Evolutionary conservation across 192 early-diverging fungal species (phyloP).

Genomic region (Gaertneriomyces sp.): DNA sequence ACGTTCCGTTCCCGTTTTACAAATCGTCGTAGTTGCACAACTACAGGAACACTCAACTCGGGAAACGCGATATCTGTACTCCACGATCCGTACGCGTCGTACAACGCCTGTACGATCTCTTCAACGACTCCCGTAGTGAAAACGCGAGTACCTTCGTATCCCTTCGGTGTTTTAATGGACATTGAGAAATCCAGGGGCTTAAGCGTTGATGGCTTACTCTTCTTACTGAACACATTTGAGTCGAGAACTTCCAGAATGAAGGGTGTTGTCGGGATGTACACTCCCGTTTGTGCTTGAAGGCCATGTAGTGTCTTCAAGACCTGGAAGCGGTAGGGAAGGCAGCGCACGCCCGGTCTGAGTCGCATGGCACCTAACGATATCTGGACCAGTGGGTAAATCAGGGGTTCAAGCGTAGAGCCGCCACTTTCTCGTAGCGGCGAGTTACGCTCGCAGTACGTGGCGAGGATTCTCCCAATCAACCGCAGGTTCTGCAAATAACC

Average conservation of each 20-base stretch:
- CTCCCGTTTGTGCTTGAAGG: slow-evolving; percentile 64
- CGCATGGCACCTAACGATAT: slow-evolving; percentile 36
- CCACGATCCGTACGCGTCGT: slow-evolving; percentile 70
- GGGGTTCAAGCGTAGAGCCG: slow-evolving; percentile 36
- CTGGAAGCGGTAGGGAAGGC: slow-evolving; percentile 91
- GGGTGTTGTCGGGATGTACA: slow-evolving; percentile 81
- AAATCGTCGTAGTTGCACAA: slow-evolving; percentile 79
- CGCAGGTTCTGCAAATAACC: slow-evolving; percentile 90
- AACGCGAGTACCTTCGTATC: slow-evolving; percentile 75
- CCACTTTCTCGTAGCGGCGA: slow-evolving; percentile 41
- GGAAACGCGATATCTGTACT: slow-evolving; percentile 88
- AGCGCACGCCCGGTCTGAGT: slow-evolving; percentile 85
- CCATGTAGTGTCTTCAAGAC: slow-evolving; percentile 70
- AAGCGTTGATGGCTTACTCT: slow-evolving; percentile 72
- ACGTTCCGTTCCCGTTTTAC: slow-evolving; percentile 74
- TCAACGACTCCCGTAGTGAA: slow-evolving; percentile 84
- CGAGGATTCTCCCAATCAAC: slow-evolving; percentile 83
- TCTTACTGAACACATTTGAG: slow-evolving; percentile 62
- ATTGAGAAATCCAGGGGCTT: slow-evolving; percentile 82
- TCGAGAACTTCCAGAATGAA: slow-evolving; percentile 74
- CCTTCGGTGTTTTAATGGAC: slow-evolving; percentile 73
- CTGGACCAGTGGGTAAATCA: slow-evolving; percentile 85
- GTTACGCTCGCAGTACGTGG: slow-evolving; percentile 61
- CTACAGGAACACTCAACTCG: slow-evolving; percentile 83
- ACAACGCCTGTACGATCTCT: slow-evolving; percentile 66